A percentile compares a stretch with the other conserved stretches of the same genome.
phyloP scores from a whole-genome alignment of 768 basidiomycete genomes.

The Termitomyces sp. region DNA sequence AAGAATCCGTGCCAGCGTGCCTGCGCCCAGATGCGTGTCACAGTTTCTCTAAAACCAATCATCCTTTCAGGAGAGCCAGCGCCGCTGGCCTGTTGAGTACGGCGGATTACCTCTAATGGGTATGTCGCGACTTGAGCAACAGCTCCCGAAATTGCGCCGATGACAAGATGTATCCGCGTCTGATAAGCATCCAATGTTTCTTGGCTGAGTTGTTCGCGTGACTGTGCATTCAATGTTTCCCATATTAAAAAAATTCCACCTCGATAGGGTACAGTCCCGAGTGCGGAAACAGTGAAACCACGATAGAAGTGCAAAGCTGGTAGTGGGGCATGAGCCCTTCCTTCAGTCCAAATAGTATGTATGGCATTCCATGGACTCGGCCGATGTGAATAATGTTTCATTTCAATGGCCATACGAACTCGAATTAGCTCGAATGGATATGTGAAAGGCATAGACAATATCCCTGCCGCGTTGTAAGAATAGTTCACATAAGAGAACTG shows the following conservation, averaged over 20 bases:
- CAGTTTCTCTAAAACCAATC: slow-evolving; percentile 19
- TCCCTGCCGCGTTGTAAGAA: not conserved
- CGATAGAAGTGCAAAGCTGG: slow-evolving; percentile 4
- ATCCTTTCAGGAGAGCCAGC: slow-evolving; percentile 18
- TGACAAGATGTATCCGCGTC: slow-evolving; percentile 20
- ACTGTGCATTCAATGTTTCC: slow-evolving; percentile 22
- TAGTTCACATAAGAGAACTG: not conserved
- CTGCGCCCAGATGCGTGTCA: slow-evolving; percentile 14
- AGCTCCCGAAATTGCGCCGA: slow-evolving; percentile 21
- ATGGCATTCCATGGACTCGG: not conserved
- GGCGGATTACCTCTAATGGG: slow-evolving; percentile 21
- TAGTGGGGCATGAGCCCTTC: not conserved
- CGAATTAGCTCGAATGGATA: slow-evolving; percentile 5
- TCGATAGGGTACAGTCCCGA: slow-evolving; percentile 17
- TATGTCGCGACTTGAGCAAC: slow-evolving; percentile 20
- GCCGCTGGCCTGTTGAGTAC: slow-evolving; percentile 23
- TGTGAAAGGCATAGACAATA: slow-evolving; percentile 2
- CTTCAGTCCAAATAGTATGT: slow-evolving; percentile 1
- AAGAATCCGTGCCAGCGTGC: slow-evolving; percentile 22
- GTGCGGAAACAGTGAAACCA: slow-evolving; percentile 1
- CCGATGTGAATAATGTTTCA: not conserved
- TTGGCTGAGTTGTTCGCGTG: slow-evolving; percentile 10
- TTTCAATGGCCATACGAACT: slow-evolving; percentile 5
- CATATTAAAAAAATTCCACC: slow-evolving; percentile 22
- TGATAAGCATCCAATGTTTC: slow-evolving; percentile 16